Evolutionary conservation across 768 basidiomycete species (phyloP).

Genomic region (Scleroderma citrinum): DNA sequence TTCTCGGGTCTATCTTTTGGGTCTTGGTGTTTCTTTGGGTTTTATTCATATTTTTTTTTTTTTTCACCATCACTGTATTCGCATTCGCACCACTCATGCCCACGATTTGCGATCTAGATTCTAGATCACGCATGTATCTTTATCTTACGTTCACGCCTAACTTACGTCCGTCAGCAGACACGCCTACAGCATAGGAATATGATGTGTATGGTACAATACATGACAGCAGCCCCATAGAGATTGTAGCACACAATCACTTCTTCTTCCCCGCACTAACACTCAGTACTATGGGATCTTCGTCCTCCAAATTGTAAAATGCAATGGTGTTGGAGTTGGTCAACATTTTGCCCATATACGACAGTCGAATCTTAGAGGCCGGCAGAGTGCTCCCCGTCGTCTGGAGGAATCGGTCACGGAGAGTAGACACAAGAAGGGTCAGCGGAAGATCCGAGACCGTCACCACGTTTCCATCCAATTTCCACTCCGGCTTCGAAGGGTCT

Average conservation of each 20-base stretch:
- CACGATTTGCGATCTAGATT: neutral
- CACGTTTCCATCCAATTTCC: conserved; percentile 81
- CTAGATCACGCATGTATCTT: conserved; percentile 10
- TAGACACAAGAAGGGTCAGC: conserved; percentile 78
- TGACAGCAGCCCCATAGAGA: neutral
- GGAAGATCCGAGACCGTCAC: conserved; percentile 80
- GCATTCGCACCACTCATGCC: conserved; percentile 1
- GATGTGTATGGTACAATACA: conserved; percentile 8
- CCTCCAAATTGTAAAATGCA: conserved; percentile 84
- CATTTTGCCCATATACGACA: conserved; percentile 80
- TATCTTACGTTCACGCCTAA: conserved; percentile 3
- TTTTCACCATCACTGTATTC: neutral
- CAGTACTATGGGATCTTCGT: conserved; percentile 79
- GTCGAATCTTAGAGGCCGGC: conserved; percentile 70
- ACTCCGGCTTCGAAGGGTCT: conserved; percentile 82
- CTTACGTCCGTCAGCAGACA: neutral
- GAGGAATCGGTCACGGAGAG: conserved; percentile 84
- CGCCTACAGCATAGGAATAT: neutral
- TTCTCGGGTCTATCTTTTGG: neutral
- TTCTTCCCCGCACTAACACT: conserved; percentile 74
- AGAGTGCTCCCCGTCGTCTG: conserved; percentile 73
- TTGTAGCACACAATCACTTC: conserved; percentile 38
- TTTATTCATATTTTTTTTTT: conserved; percentile 4
- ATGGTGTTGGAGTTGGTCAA: conserved; percentile 82
- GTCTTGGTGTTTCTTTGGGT: conserved; percentile 6